phyloP scores from a whole-genome alignment of 805 yeast species.

The Sporopachydermia lactativora region DNA sequence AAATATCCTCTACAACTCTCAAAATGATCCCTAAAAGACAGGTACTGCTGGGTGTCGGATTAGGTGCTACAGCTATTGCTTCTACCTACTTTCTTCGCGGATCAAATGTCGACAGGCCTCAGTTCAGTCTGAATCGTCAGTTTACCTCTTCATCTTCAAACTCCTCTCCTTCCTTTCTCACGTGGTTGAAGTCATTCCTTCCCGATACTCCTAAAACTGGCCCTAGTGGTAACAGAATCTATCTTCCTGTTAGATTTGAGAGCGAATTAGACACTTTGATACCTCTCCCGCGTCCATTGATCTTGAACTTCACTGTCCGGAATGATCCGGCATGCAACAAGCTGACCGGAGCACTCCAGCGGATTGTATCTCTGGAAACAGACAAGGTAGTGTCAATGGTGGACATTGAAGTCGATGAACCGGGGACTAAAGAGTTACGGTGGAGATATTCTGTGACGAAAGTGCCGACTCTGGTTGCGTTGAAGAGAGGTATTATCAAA shows the following conservation, averaged over 20 bases:
- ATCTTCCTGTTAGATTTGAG: conserved; percentile 39
- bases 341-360: conserved; percentile 46
- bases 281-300: conserved; percentile 40
- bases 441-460: conserved; percentile 39
- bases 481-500: conserved; percentile 48
- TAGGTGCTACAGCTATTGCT: background rate
- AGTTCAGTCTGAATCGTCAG: background rate
- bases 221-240: conserved; percentile 25
- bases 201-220: background rate
- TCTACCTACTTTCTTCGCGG: background rate
- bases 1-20: too few relatives aligned
- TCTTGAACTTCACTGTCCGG: conserved; percentile 56
- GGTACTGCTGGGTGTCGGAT: conserved; percentile 2
- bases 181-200: conserved; percentile 1
- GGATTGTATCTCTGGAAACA: conserved; percentile 33
- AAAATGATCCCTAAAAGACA: conserved; percentile 1
- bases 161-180: background rate
- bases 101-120: background rate
- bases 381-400: conserved; percentile 44
- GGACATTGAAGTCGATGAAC: conserved; percentile 57
- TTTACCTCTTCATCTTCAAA: background rate
- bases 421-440: conserved; percentile 44
- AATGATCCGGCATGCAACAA: conserved; percentile 51
- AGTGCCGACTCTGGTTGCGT: conserved; percentile 55
- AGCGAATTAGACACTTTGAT: conserved; percentile 44